Base-by-base conservation (phyloP, 768 basidiomycete genomes). In the Lepiota venenata region DNA sequence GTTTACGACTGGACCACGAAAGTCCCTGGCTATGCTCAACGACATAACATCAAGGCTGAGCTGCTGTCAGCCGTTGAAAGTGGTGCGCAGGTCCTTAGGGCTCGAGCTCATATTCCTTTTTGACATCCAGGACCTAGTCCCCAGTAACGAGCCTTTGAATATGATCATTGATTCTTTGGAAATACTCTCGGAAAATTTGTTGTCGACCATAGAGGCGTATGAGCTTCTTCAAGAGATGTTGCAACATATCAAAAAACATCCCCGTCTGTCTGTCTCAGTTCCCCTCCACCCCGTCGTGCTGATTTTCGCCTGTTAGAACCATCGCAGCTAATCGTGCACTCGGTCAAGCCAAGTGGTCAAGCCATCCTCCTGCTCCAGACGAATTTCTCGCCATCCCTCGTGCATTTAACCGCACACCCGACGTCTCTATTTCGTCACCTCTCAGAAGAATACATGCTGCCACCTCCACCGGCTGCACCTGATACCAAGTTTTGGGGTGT, bases 401-500 rank as follows among this genome's bases (percentile, higher is more conserved):
- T 80, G 0, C 84, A 86, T 58, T 59, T 91, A 14, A 80, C 76
- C 41, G 80, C 86, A 0, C 88, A 92, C 62, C 88, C 92, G 2
- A 78, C 89, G 0, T 72, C 75, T 1, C 77, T 97, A 49, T 70
- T 98, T 35, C 64, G 63, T 6, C 81, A 91, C 62, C 70, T 98
- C 46, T 78, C 88, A 1, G 76, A 73, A 22, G 82, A 83, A 7
- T 93, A 91, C 64, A 75, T 91, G 43, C 80, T 83, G 1, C 80
- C 78, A 0, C 91, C 92, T 0, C 87, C 89, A 1, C 82, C 87
- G 7, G 69, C 74, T 38, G 80, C 82, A 8, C 61, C 79, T 0
- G 71, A 76, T n/a, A 72, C 78, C 35, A 90, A 90, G 62, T 95
- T 94, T 70, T 94, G 88, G 90, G 73, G 74, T 36, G 75, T 92